phyloP scores from a whole-genome alignment of 148 eudicot species.

The Camellia granthamiana region DNA sequence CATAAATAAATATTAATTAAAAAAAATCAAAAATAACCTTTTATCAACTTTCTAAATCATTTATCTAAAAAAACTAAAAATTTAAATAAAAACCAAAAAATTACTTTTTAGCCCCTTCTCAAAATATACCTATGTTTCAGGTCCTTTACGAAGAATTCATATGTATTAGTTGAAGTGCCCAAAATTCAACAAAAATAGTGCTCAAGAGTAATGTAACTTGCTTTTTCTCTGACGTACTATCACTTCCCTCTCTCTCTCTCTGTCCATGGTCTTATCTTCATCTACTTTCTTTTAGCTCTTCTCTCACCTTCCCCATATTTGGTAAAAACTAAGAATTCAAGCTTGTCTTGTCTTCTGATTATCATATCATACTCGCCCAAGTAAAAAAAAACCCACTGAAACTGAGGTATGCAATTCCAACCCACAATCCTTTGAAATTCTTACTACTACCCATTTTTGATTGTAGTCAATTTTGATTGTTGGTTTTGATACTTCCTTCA shows the following conservation, averaged over 20 bases:
- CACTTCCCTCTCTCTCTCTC: background rate
- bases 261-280: background rate
- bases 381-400: background rate
- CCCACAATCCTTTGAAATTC: background rate
- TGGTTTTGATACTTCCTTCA: too few species aligned
- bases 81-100: too few species aligned
- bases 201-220: background rate
- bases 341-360: background rate
- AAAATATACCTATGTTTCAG: too few species aligned
- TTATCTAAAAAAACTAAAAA: too few species aligned
- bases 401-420: background rate
- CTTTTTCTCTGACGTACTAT: background rate
- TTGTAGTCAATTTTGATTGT: background rate
- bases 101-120: too few species aligned
- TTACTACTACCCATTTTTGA: background rate
- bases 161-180: background rate
- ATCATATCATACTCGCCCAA: background rate
- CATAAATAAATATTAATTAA: too few species aligned
- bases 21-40: too few species aligned
- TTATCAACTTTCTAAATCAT: too few species aligned
- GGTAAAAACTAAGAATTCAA: background rate
- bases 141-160: too few species aligned
- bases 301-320: background rate
- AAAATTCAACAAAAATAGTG: background rate
- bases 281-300: background rate